Evolutionary conservation across 2,329 filamentous ascomycete genomes (phyloP).

Genomic region (Diplocarpon mali): DNA sequence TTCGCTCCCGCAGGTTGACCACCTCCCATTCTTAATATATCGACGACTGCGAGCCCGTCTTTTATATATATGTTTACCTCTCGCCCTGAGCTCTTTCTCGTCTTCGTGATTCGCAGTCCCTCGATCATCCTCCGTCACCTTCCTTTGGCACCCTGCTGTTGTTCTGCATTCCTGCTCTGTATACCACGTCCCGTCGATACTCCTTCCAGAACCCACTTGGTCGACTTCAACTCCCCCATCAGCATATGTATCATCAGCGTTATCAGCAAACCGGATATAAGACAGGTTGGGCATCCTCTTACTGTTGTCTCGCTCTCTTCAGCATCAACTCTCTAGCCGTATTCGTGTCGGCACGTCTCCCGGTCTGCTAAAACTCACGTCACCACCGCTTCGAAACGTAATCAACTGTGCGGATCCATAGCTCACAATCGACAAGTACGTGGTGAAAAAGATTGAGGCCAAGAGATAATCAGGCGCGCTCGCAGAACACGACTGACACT

Average conservation of each 20-base stretch:
- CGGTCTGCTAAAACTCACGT: slow-evolving; percentile 2
- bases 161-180: slow-evolving; percentile 21
- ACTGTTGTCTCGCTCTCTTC: slow-evolving; percentile 30
- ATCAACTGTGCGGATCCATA: not conserved
- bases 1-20: slow-evolving; percentile 21
- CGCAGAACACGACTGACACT: slow-evolving; percentile 16
- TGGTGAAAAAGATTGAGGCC: not conserved
- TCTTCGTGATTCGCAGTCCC: slow-evolving; percentile 26
- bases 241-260: slow-evolving; percentile 28
- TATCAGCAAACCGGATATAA: slow-evolving; percentile 23
- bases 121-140: slow-evolving; percentile 27
- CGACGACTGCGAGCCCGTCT: slow-evolving; percentile 23
- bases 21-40: slow-evolving; percentile 27
- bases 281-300: slow-evolving; percentile 25
- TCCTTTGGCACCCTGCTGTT: slow-evolving; percentile 27
- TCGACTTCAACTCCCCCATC: slow-evolving; percentile 12
- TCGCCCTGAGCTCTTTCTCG: slow-evolving; percentile 27
- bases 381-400: slow-evolving; percentile 4
- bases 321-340: slow-evolving; percentile 10
- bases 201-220: slow-evolving; percentile 10
- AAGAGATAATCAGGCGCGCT: not conserved
- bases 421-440: too few species aligned
- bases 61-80: slow-evolving; percentile 21
- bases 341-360: slow-evolving; percentile 12
- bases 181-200: slow-evolving; percentile 19